Percentiles rank a stretch among this genome's conserved stretches.
Conservation (phyloP, 257 asterid genomes). For the Jacaranda copaia region DNA sequence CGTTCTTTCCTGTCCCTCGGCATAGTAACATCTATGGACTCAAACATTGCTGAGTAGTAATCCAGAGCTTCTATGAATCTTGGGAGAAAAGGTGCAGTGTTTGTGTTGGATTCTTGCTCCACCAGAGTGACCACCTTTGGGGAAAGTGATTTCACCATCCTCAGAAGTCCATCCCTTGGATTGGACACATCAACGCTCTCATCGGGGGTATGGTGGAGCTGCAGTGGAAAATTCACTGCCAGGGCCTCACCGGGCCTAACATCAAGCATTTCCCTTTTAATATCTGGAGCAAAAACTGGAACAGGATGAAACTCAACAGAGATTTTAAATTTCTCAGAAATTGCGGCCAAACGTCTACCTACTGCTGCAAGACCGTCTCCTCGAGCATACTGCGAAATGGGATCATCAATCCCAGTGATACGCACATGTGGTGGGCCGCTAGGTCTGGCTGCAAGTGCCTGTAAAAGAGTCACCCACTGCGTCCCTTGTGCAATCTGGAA, state of each 20-base stretch:
- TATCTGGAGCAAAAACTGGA: conserved; percentile 76
- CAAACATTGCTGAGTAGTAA: conserved; percentile 82
- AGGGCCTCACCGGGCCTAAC: conserved; percentile 81
- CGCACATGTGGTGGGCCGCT: conserved; percentile 91
- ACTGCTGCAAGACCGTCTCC: conserved; percentile 73
- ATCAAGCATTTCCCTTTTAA: conserved; percentile 71
- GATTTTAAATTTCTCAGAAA: conserved; percentile 75
- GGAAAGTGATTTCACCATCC: conserved; percentile 74
- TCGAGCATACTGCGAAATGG: conserved; percentile 78
- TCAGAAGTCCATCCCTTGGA: conserved; percentile 83
- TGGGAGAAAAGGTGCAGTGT: conserved; percentile 79
- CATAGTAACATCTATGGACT: conserved; percentile 80
- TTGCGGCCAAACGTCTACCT: conserved; percentile 57
- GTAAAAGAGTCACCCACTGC: conserved; percentile 90
- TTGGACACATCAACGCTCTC: conserved; percentile 89
- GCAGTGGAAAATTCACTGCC: conserved; percentile 85
- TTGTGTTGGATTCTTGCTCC: conserved; percentile 94
- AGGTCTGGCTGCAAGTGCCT: conserved; percentile 92
- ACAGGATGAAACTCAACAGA: conserved; percentile 80
- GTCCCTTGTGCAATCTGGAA: conserved; percentile 95
- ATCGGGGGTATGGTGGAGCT: conserved; percentile 92
- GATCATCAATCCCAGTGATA: conserved; percentile 93
- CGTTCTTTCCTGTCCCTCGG: conserved; percentile 81
- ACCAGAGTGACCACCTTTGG: conserved; percentile 85
- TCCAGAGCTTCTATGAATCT: conserved; percentile 77